Base-by-base conservation (phyloP, 106 monocot species). In the Chionographis japonica region DNA sequence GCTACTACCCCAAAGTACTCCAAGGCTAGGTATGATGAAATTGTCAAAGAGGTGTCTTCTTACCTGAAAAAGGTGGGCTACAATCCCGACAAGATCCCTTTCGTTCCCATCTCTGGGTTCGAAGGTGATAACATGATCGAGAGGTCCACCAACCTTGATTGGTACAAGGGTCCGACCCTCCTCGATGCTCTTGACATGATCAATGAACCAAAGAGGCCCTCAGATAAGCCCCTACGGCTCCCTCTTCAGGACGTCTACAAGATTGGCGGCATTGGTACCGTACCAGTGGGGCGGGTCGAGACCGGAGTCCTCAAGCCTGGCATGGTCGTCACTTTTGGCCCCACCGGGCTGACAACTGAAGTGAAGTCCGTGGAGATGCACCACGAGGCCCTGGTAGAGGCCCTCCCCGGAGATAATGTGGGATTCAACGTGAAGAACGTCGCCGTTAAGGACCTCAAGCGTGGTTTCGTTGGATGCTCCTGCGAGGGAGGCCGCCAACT, bases 241-340 rank as follows among this genome's bases (percentile, higher is more conserved):
- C 68, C 68, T 18, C 68, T 68, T 56, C 68, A 68, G 68, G 68
- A 68, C 56, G 68, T 68, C 56, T 68, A 68, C 68, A 68, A 68
- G 68, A 68, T 68, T 56, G 68, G 68, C 41, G 68, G 68, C n/a
- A 68, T 68, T 68, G 68, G 68, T n/a, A 68, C 68, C 56, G 68
- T 68, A 12, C 68, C 68, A 16, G 68, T 57, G 18, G 68, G 68
- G 17, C 68, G 68, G 6, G 68, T 68, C 56, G 68, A 68, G 56
- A 68, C 56, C 19, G 68, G 68, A 16, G 3, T 68, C 8, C 40
- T 68, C 4, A 68, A 68, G 56, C 68, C 68, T 18, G 56, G n/a
- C n/a, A n/a, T n/a, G n/a, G n/a, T n/a, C n/a, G n/a, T n/a, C n/a
- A n/a, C n/a, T n/a, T n/a, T n/a, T n/a, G n/a, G n/a, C n/a, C n/a